These are phyloP conservation scores for Gelatoporia subvermispora DNA, from an alignment of 768 basidiomycete genomes.

Conservation along the genomic window DNA sequence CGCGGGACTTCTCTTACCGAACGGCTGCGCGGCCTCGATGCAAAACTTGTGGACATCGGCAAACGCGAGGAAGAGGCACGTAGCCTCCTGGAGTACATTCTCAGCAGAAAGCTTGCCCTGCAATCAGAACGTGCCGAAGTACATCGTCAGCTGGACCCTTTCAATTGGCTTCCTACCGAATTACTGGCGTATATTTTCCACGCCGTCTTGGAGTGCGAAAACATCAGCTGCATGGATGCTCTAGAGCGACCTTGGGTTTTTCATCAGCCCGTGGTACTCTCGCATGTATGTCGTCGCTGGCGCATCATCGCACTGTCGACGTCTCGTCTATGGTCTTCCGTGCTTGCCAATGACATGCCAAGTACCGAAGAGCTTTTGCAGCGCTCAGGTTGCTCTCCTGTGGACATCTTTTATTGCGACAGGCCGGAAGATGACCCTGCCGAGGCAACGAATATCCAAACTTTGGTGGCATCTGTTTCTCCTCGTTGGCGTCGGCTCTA, in stretches of 20 bases:
- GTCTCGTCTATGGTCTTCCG: conserved; percentile 41
- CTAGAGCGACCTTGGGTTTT: background rate
- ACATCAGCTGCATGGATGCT: too few relatives aligned
- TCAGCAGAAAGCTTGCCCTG: background rate
- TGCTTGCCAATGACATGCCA: conserved; percentile 19
- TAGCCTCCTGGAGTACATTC: background rate
- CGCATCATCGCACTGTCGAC: conserved; percentile 38
- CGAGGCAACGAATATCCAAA: background rate
- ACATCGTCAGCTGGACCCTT: background rate
- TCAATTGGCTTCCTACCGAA: conserved; percentile 1
- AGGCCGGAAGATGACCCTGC: background rate
- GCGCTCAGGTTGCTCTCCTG: background rate
- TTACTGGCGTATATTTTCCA: background rate
- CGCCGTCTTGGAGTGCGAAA: background rate
- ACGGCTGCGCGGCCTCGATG: too few relatives aligned
- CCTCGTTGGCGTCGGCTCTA: background rate
- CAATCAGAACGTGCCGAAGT: background rate
- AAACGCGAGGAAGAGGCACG: background rate
- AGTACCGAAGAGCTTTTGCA: background rate
- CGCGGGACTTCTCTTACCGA: too few relatives aligned
- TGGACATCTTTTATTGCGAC: background rate
- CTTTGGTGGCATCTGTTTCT: background rate
- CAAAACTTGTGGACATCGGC: too few relatives aligned
- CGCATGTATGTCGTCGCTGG: conserved; percentile 49
- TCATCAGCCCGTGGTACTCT: background rate